Evolutionary conservation across 2,329 filamentous ascomycete species (phyloP).

Genomic region (Ramichloridium luteum): DNA sequence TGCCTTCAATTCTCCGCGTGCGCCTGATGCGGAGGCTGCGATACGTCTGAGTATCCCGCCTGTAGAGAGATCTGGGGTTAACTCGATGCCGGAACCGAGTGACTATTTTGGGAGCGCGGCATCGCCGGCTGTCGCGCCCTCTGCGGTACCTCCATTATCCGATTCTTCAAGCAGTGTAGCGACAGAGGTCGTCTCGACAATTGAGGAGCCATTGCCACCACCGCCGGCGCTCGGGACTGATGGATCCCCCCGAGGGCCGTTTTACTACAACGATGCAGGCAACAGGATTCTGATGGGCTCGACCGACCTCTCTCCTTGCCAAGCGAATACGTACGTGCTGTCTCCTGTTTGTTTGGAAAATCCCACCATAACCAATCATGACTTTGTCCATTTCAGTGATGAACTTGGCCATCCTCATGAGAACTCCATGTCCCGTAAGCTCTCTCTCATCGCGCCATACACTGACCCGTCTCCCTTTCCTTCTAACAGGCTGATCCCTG

Average conservation of each 20-base stretch:
- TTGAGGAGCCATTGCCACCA: slow-evolving; percentile 11
- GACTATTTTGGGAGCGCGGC: slow-evolving; percentile 20
- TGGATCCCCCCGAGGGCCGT: too few species aligned
- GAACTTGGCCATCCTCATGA: background rate
- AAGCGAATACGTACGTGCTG: background rate
- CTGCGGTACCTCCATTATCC: slow-evolving; percentile 4
- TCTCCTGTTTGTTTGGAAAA: too few species aligned
- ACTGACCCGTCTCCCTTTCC: too few species aligned
- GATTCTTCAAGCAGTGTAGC: slow-evolving; percentile 7
- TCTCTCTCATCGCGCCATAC: too few species aligned
- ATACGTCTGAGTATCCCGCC: slow-evolving; percentile 19
- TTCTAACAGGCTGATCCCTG: slow-evolving; percentile 19
- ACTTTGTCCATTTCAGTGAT: background rate
- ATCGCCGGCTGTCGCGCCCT: too few species aligned
- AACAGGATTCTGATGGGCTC: too few species aligned
- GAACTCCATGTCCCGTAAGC: too few species aligned
- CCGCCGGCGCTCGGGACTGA: background rate
- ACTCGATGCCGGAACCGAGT: slow-evolving; percentile 10
- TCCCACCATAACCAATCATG: too few species aligned
- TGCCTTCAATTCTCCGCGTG: slow-evolving; percentile 15
- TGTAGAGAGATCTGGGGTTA: slow-evolving; percentile 1
- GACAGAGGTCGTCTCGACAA: slow-evolving; percentile 16
- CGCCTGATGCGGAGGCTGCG: slow-evolving; percentile 9
- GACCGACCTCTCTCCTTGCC: background rate
- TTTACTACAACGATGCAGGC: too few species aligned